Percentiles rank a stretch among this genome's conserved stretches.
These are phyloP conservation scores for Eragrostis nindensis DNA, from an alignment of 176 grass and related monocot species.

Conservation along the genomic window DNA sequence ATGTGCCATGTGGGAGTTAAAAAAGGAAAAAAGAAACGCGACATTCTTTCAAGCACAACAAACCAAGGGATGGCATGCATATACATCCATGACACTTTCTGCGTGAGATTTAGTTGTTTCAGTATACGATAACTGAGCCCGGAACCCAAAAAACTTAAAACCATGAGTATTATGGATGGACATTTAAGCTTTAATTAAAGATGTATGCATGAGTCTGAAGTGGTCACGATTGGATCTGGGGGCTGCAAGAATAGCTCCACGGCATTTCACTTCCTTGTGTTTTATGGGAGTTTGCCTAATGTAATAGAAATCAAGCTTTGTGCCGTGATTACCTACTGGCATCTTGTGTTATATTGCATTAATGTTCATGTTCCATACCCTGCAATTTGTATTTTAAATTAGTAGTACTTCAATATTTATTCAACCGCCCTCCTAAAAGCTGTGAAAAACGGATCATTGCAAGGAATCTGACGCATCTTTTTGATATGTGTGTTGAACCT, in stretches of 20 bases:
- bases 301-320: no score
- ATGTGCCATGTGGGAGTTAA: conserved; percentile 19
- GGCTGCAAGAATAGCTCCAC: neutral
- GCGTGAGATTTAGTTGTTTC: neutral
- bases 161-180: neutral
- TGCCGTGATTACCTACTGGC: no score
- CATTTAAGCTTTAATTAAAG: no score
- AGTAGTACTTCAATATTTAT: no score
- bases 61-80: neutral
- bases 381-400: no score
- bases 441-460: neutral
- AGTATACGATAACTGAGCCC: neutral
- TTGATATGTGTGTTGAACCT: neutral
- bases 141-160: neutral
- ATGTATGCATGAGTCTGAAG: neutral
- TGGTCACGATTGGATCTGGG: neutral
- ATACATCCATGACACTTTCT: neutral
- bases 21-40: neutral
- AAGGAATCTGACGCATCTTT: neutral
- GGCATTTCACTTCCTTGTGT: no score
- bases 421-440: no score
- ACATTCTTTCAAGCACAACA: neutral
- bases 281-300: no score
- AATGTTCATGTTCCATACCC: no score
- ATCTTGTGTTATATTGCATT: no score